Percentiles rank a stretch among this genome's conserved stretches.
Conservation (phyloP, 495 filamentous ascomycete species). For the Aspergillus steynii region DNA sequence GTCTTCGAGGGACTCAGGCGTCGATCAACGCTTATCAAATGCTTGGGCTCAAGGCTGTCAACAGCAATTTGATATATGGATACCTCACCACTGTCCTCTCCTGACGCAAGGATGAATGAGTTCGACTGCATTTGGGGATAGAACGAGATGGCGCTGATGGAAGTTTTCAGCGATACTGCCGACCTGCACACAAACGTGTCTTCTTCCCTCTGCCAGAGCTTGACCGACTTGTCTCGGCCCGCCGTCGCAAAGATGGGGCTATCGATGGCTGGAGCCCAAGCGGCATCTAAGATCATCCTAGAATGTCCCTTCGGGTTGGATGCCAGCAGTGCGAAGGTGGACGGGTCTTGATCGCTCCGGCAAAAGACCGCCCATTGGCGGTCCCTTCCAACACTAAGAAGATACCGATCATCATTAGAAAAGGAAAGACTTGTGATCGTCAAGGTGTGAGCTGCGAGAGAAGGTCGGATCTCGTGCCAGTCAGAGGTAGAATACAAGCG, state of each 20-base stretch:
- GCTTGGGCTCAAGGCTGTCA: slow-evolving; percentile 46
- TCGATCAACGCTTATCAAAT: slow-evolving; percentile 40
- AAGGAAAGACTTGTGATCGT: slow-evolving; percentile 83
- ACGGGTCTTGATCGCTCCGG: slow-evolving; percentile 38
- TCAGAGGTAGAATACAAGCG: slow-evolving; percentile 80
- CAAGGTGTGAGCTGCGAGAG: slow-evolving; percentile 75
- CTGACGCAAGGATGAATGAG: slow-evolving; percentile 62
- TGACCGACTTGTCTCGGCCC: slow-evolving; percentile 81
- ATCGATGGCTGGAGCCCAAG: slow-evolving; percentile 65
- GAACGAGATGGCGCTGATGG: slow-evolving; percentile 81
- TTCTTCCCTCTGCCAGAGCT: slow-evolving; percentile 63
- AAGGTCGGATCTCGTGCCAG: slow-evolving; percentile 87
- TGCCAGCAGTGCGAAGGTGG: slow-evolving; percentile 53
- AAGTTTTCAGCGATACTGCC: slow-evolving; percentile 54
- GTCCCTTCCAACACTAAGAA: slow-evolving; percentile 90
- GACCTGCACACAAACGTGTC: slow-evolving; percentile 46
- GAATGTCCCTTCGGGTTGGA: slow-evolving; percentile 82
- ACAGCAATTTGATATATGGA: slow-evolving; percentile 41
- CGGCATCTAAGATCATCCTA: slow-evolving; percentile 83
- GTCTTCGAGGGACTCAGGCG: slow-evolving; percentile 64
- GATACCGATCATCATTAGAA: slow-evolving; percentile 65
- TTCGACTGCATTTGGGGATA: slow-evolving; percentile 37
- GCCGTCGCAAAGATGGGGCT: slow-evolving; percentile 74
- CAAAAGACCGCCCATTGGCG: slow-evolving; percentile 84
- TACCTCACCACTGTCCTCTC: slow-evolving; percentile 52